phyloP scores from a whole-genome alignment of 176 grass and related monocot species.

The Saccharum officinarum region DNA sequence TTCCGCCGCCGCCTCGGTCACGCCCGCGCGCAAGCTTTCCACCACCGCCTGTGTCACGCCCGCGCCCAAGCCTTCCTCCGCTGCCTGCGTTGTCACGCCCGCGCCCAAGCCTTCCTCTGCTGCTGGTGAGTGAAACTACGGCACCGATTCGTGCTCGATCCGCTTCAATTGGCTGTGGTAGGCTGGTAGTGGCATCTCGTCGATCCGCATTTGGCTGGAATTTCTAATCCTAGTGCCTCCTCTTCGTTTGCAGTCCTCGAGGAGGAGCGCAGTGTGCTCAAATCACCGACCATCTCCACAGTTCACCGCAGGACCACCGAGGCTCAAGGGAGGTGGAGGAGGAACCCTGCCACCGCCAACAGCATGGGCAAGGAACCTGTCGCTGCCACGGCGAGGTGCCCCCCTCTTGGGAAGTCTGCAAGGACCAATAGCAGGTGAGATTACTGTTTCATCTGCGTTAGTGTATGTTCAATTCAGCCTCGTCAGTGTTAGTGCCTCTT shows the following conservation, averaged over 20 bases:
- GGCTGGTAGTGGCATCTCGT: background rate
- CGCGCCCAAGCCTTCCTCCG: background rate
- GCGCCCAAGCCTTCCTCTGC: conserved; percentile 5
- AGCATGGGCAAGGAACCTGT: background rate
- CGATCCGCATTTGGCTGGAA: background rate
- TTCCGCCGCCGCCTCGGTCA: background rate
- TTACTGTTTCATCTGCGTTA: background rate
- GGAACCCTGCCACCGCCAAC: background rate
- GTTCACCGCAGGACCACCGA: conserved; percentile 7
- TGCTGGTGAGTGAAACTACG: too few relatives aligned
- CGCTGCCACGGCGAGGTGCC: conserved; percentile 38
- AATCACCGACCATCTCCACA: conserved; percentile 30
- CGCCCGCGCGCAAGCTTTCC: conserved; percentile 21
- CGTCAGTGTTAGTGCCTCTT: background rate
- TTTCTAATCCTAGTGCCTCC: background rate
- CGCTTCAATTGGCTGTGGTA: background rate
- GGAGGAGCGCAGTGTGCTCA: background rate
- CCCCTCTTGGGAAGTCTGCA: conserved; percentile 16
- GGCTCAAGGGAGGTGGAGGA: background rate
- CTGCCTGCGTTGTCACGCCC: background rate
- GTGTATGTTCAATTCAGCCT: background rate
- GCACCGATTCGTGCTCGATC: background rate
- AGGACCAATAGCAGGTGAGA: background rate
- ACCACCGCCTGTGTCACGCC: background rate
- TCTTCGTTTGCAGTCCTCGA: background rate